These are phyloP conservation scores for Fusarium falciforme DNA, from an alignment of 2,329 filamentous ascomycete genomes.

Conservation along the genomic window DNA sequence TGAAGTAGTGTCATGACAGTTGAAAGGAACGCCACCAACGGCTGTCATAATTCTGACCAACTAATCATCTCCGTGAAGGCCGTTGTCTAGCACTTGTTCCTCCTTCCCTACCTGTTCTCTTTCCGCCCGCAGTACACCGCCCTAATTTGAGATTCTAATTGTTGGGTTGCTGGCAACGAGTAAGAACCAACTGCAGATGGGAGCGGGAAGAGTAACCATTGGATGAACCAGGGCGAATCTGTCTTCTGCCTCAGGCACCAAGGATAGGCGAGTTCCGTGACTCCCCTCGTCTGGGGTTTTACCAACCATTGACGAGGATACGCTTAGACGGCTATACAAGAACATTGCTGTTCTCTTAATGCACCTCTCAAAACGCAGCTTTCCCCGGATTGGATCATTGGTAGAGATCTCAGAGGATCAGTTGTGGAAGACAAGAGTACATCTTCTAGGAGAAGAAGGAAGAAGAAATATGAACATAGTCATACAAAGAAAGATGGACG, in stretches of 20 bases:
- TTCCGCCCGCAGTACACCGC: too few species aligned
- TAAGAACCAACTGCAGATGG: too few species aligned
- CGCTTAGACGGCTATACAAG: background rate
- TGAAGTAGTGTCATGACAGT: too few species aligned
- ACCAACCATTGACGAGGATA: background rate
- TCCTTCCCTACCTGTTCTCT: too few species aligned
- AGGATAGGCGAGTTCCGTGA: background rate
- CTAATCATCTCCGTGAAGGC: too few species aligned
- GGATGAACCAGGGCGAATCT: background rate
- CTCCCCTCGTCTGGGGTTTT: background rate
- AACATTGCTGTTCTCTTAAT: slow-evolving; percentile 42
- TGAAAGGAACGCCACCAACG: too few species aligned
- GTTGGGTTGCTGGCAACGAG: too few species aligned
- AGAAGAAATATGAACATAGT: slow-evolving; percentile 44
- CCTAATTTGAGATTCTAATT: too few species aligned
- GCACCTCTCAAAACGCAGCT: slow-evolving; percentile 48
- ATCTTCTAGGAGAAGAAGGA: slow-evolving; percentile 44
- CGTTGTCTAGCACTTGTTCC: too few species aligned
- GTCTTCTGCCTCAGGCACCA: background rate
- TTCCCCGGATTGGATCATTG: slow-evolving; percentile 54
- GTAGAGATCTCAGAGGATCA: slow-evolving; percentile 34
- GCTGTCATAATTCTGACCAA: too few species aligned
- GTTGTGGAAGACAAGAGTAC: slow-evolving; percentile 44
- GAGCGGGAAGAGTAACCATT: too few species aligned
- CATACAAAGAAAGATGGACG: slow-evolving; percentile 47